These are phyloP conservation scores for Nemania sp. DNA, from an alignment of 2,329 filamentous ascomycete species.

Conservation along the genomic window DNA sequence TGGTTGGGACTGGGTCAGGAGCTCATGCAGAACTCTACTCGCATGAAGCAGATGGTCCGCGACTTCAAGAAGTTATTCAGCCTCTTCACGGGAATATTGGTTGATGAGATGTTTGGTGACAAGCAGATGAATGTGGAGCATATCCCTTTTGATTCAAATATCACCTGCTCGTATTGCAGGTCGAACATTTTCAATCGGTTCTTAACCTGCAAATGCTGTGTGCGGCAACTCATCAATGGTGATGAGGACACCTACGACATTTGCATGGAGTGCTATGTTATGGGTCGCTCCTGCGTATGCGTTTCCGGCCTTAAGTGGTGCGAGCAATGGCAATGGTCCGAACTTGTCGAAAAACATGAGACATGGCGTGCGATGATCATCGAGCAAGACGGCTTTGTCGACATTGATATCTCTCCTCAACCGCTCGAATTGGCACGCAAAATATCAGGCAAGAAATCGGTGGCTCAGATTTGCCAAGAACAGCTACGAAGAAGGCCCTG, in stretches of 20 bases:
- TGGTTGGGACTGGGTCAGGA: slow-evolving; percentile 54
- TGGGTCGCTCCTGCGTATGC: slow-evolving; percentile 91
- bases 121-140: slow-evolving; percentile 75
- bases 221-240: slow-evolving; percentile 66
- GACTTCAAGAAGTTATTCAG: slow-evolving; percentile 83
- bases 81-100: slow-evolving; percentile 76
- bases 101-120: slow-evolving; percentile 83
- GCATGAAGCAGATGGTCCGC: slow-evolving; percentile 70
- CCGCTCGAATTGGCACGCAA: slow-evolving; percentile 72
- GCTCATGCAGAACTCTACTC: slow-evolving; percentile 47
- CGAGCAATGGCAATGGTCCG: slow-evolving; percentile 88
- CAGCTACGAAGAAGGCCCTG: slow-evolving; percentile 80
- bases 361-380: slow-evolving; percentile 80
- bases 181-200: slow-evolving; percentile 98
- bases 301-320: slow-evolving; percentile 86
- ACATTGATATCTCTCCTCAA: slow-evolving; percentile 68
- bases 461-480: slow-evolving; percentile 93
- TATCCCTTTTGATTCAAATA: slow-evolving; percentile 82
- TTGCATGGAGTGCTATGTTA: slow-evolving; percentile 98
- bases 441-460: slow-evolving; percentile 71
- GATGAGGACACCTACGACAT: slow-evolving; percentile 89
- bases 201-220: slow-evolving; percentile 85
- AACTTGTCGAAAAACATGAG: slow-evolving; percentile 78
- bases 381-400: slow-evolving; percentile 69
- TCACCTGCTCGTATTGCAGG: slow-evolving; percentile 94